Evolutionary conservation across 2,329 filamentous ascomycete species (phyloP).

Genomic region (Cadophora malorum): DNA sequence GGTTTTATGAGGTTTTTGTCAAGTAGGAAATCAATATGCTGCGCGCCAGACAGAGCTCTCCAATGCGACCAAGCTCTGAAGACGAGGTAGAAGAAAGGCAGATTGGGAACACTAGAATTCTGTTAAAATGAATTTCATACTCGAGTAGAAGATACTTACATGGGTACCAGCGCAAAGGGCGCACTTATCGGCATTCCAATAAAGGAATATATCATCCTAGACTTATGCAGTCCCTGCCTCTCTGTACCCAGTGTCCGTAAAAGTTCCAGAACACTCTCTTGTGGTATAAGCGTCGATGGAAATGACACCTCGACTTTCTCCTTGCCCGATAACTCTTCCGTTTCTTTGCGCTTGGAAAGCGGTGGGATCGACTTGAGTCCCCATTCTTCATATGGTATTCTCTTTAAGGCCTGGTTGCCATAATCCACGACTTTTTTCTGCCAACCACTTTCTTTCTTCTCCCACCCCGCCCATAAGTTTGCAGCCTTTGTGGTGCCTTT

Average conservation of each 20-base stretch:
- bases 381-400: constrained; percentile 98
- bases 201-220: constrained; percentile 80
- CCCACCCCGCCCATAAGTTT: constrained; percentile 84
- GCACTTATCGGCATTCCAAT: constrained; percentile 82
- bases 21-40: constrained; percentile 82
- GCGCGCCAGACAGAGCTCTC: constrained; percentile 83
- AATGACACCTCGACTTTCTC: constrained; percentile 78
- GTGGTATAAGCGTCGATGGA: constrained; percentile 72
- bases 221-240: constrained; percentile 77
- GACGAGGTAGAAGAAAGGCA: constrained; percentile 95
- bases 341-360: constrained; percentile 69
- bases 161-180: constrained; percentile 82
- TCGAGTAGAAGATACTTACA: constrained; percentile 63
- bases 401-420: constrained; percentile 83
- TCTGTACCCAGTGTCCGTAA: constrained; percentile 78
- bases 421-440: constrained; percentile 85
- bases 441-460: constrained; percentile 84
- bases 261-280: constrained; percentile 67
- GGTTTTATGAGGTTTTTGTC: constrained; percentile 73
- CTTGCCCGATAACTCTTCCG: constrained; percentile 66
- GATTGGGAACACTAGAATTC: constrained; percentile 75
- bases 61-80: constrained; percentile 94
- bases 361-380: constrained; percentile 93
- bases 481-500: constrained; percentile 74
- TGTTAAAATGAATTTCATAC: not conserved